These are phyloP conservation scores for Pythium rhizo-oryzae DNA, from an alignment of 352 stramenopile genomes.

Conservation along the genomic window DNA sequence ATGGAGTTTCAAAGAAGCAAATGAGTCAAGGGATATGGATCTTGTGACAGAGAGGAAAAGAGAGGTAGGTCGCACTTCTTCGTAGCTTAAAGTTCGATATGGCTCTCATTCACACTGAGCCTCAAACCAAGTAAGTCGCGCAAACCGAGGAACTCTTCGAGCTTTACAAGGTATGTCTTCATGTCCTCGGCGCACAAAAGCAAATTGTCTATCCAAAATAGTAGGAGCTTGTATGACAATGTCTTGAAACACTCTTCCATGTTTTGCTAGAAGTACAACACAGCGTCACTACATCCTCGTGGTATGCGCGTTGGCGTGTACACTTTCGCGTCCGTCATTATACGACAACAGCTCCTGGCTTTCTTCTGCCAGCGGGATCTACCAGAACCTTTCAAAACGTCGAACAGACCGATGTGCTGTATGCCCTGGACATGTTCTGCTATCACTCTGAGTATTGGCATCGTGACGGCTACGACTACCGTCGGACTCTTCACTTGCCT, in stretches of 20 bases:
- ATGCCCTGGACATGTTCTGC: constrained; percentile 1
- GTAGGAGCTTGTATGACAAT: constrained; percentile 26
- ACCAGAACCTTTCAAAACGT: neutral
- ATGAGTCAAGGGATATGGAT: no score
- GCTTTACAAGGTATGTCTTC: constrained; percentile 27
- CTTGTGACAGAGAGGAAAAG: no score
- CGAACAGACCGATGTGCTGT: constrained; percentile 13
- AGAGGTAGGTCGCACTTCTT: no score
- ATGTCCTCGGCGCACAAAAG: constrained; percentile 31
- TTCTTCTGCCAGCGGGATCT: constrained; percentile 6
- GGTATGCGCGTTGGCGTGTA: constrained; percentile 17
- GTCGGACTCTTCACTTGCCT: constrained; percentile 9
- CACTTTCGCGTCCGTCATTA: constrained; percentile 13
- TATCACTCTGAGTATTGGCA: constrained; percentile 11
- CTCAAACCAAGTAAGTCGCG: constrained; percentile 27
- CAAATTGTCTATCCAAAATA: constrained; percentile 41
- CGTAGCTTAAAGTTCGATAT: no score
- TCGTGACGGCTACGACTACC: constrained; percentile 8
- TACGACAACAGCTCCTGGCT: constrained; percentile 18
- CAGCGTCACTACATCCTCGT: constrained; percentile 16
- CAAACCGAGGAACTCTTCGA: constrained; percentile 29
- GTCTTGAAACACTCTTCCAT: constrained; percentile 26
- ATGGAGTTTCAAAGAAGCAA: no score
- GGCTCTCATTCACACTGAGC: constrained; percentile 27
- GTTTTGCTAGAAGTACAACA: constrained; percentile 21